Evolutionary conservation across 352 stramenopile genomes (phyloP).

Genomic region (Aphanomyces cochlioides): DNA sequence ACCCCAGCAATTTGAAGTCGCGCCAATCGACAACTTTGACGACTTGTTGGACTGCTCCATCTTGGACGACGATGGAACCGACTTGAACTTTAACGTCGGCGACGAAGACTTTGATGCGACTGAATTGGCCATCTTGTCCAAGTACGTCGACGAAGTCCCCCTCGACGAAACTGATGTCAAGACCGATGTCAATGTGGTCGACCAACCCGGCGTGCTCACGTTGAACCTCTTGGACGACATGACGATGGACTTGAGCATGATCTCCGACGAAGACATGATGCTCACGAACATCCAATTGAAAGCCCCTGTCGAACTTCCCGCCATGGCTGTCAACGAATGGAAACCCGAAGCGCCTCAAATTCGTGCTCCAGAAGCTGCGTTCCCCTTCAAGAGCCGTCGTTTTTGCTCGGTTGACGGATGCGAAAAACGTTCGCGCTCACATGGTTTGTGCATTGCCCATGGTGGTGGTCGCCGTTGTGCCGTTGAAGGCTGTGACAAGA

Average conservation of each 20-base stretch:
- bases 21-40: slow-evolving; percentile 1
- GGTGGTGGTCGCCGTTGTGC: slow-evolving; percentile 70
- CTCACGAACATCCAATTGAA: slow-evolving; percentile 33
- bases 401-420: slow-evolving; percentile 70
- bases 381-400: slow-evolving; percentile 51
- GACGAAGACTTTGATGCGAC: slow-evolving; percentile 80
- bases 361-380: slow-evolving; percentile 28
- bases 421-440: slow-evolving; percentile 84
- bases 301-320: slow-evolving; percentile 60
- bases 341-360: slow-evolving; percentile 64
- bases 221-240: slow-evolving; percentile 15
- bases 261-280: slow-evolving; percentile 13
- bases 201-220: slow-evolving; percentile 10
- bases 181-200: slow-evolving; percentile 42
- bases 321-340: slow-evolving; percentile 85
- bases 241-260: slow-evolving; percentile 11
- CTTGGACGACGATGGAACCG: slow-evolving; percentile 9
- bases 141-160: slow-evolving; percentile 68
- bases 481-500: slow-evolving; percentile 75
- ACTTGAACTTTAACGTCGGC: slow-evolving; percentile 4
- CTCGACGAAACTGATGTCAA: slow-evolving; percentile 45
- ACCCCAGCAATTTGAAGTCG: slow-evolving; percentile 3
- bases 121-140: slow-evolving; percentile 86
- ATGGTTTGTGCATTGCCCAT: slow-evolving; percentile 82
- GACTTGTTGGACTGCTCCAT: slow-evolving; percentile 25